Conservation (phyloP, 768 basidiomycete species). For the Trametes cinnabarina region DNA sequence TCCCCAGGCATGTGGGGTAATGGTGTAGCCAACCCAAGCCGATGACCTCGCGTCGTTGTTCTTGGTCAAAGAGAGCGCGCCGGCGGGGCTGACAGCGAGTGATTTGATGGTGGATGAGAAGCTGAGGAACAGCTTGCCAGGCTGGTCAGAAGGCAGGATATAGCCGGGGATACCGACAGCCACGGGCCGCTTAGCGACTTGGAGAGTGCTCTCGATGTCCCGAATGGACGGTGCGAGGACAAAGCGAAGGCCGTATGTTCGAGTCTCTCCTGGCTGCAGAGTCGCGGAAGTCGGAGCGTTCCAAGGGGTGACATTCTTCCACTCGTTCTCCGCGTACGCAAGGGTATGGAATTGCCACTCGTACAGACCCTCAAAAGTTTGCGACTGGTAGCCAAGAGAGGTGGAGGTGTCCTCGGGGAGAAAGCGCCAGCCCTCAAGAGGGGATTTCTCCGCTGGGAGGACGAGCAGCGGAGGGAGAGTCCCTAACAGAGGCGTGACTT, state of each 20-base stretch:
- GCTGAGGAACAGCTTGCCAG: slow-evolving; percentile 51
- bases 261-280: slow-evolving; percentile 45
- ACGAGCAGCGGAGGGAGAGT: slow-evolving; percentile 53
- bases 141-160: slow-evolving; percentile 47
- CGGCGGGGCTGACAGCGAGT: slow-evolving; percentile 44
- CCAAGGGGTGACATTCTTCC: slow-evolving; percentile 51
- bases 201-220: slow-evolving; percentile 45
- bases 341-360: slow-evolving; percentile 61
- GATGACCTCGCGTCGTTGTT: slow-evolving; percentile 43
- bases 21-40: slow-evolving; percentile 47
- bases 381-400: slow-evolving; percentile 51
- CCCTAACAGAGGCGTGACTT: slow-evolving; percentile 51
- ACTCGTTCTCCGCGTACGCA: slow-evolving; percentile 55
- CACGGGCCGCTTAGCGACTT: slow-evolving; percentile 42
- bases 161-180: slow-evolving; percentile 54
- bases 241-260: slow-evolving; percentile 55
- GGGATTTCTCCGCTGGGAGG: slow-evolving; percentile 40
- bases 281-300: slow-evolving; percentile 49
- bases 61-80: slow-evolving; percentile 44
- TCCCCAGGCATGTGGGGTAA: slow-evolving; percentile 46
- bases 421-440: slow-evolving; percentile 61
- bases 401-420: slow-evolving; percentile 47
- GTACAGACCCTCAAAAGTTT: slow-evolving; percentile 58
- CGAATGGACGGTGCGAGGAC: slow-evolving; percentile 49
- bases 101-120: slow-evolving; percentile 41